phyloP scores from a whole-genome alignment of 1,139 yeast genomes.

The Zygoascus sp. region DNA sequence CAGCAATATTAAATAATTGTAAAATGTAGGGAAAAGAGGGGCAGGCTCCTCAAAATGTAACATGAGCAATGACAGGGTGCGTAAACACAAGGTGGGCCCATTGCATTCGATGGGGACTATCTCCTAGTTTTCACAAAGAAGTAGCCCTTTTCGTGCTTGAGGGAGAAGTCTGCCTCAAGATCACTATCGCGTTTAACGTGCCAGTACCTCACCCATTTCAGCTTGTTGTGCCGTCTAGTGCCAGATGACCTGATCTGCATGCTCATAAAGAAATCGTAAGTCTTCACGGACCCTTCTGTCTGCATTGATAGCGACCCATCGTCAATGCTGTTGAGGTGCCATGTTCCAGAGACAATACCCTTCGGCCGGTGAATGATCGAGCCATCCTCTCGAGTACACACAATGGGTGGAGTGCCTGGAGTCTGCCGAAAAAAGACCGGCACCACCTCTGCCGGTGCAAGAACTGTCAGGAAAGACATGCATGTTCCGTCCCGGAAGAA shows the following conservation, averaged over 20 bases:
- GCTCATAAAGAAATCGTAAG: conserved; percentile 60
- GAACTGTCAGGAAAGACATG: conserved; percentile 26
- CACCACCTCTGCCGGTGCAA: conserved; percentile 29
- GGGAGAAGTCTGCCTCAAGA: conserved; percentile 48
- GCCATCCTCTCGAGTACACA: conserved; percentile 25
- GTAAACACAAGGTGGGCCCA: no score
- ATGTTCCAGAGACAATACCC: conserved; percentile 43
- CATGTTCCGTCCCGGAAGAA: conserved; percentile 79
- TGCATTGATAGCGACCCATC: conserved; percentile 54
- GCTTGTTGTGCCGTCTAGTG: conserved; percentile 54
- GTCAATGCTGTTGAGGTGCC: conserved; percentile 44
- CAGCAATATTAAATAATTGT: no score
- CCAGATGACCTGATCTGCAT: conserved; percentile 56
- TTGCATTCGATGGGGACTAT: background rate
- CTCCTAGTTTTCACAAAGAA: conserved; percentile 40
- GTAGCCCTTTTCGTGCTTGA: conserved; percentile 71
- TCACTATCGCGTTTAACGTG: conserved; percentile 52
- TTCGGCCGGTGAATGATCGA: conserved; percentile 27
- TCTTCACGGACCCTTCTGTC: conserved; percentile 56
- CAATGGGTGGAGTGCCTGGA: conserved; percentile 15
- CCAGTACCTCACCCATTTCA: conserved; percentile 62
- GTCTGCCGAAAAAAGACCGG: conserved; percentile 41
- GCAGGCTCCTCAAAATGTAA: no score
- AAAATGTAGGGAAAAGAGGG: no score
- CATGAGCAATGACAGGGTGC: no score